These are phyloP conservation scores for Cystobasidium sp. DNA, from an alignment of 1,284 basidiomycete genomes.

Conservation along the genomic window DNA sequence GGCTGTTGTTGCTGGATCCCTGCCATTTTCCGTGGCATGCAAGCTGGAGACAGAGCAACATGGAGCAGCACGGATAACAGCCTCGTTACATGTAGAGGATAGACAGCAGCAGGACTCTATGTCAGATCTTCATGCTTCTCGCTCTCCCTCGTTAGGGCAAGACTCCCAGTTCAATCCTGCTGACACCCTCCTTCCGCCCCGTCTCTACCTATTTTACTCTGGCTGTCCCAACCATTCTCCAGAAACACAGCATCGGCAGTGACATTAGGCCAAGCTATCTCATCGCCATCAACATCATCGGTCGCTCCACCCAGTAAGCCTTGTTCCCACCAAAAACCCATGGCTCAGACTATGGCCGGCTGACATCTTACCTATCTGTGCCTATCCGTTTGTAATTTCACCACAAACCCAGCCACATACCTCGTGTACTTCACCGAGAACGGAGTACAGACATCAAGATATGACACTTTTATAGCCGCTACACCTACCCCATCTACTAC, in stretches of 20 bases:
- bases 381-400: not conserved
- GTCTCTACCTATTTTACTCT: not conserved
- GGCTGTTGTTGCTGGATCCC: not conserved
- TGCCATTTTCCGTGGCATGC: not conserved
- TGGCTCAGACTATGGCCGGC: not conserved
- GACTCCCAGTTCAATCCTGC: too few species aligned
- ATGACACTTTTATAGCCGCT: constrained; percentile 12
- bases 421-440: constrained; percentile 30
- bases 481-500: constrained; percentile 18
- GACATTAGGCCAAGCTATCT: constrained; percentile 2
- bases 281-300: constrained; percentile 3
- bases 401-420: constrained; percentile 21
- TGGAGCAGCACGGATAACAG: not conserved
- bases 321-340: not conserved
- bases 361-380: not conserved
- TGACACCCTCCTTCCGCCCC: not conserved
- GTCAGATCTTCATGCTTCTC: not conserved
- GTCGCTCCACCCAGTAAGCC: constrained; percentile 30
- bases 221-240: not conserved
- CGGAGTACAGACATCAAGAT: constrained; percentile 36
- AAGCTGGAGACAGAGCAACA: not conserved
- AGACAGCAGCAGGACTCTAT: not conserved
- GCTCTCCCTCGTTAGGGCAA: not conserved
- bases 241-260: constrained; percentile 1
- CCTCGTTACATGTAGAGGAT: not conserved